Conservation (phyloP, 2,329 filamentous ascomycete genomes). For the Colletotrichum nymphaeae region DNA sequence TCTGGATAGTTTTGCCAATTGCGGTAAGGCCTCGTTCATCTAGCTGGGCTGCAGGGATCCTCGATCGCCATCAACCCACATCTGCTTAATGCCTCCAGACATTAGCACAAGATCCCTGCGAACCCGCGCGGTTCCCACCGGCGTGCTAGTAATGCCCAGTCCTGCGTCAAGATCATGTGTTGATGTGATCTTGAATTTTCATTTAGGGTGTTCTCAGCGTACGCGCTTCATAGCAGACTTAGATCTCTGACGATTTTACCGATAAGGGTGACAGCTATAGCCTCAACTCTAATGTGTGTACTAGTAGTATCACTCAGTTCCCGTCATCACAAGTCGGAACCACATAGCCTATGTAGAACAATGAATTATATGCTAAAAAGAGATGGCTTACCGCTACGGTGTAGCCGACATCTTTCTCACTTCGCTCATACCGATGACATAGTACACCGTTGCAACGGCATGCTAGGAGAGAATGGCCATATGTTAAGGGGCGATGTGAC, state of each 20-base stretch:
- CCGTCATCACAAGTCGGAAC: too few species aligned
- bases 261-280: background rate
- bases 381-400: background rate
- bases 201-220: background rate
- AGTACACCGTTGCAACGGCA: background rate
- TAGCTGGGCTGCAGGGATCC: background rate
- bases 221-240: background rate
- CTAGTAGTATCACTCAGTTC: background rate
- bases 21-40: background rate
- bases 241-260: background rate
- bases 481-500: background rate
- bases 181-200: background rate
- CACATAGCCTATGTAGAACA: background rate
- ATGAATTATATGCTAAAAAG: background rate
- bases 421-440: background rate
- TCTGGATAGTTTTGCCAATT: background rate
- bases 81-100: slow-evolving; percentile 13
- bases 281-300: background rate
- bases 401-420: background rate
- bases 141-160: slow-evolving; percentile 30
- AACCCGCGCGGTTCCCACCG: slow-evolving; percentile 37
- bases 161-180: background rate
- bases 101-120: slow-evolving; percentile 1
- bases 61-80: background rate
- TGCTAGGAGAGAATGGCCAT: background rate